Evolutionary conservation across 2,329 filamentous ascomycete species (phyloP).

Genomic region (Cryphonectria carpinicola): DNA sequence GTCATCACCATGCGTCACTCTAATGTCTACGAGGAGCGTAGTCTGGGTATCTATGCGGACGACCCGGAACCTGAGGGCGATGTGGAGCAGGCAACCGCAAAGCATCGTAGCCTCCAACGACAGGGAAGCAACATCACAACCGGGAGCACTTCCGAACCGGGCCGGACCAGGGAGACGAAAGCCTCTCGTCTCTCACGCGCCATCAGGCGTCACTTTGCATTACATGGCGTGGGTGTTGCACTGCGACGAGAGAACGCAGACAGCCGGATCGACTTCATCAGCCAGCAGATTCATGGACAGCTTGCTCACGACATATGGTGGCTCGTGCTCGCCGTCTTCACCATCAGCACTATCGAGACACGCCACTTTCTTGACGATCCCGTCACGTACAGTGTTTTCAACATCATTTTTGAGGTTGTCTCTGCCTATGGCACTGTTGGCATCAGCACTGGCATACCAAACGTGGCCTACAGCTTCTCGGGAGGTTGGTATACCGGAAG

Average conservation of each 20-base stretch:
- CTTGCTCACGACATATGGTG: constrained; percentile 69
- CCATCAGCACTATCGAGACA: constrained; percentile 63
- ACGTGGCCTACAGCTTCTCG: constrained; percentile 56
- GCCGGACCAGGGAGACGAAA: constrained; percentile 30
- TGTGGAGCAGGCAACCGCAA: constrained; percentile 11
- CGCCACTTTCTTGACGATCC: constrained; percentile 56
- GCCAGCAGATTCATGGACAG: constrained; percentile 61
- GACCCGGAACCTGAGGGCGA: constrained; percentile 30
- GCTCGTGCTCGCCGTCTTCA: constrained; percentile 62
- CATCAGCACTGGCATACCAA: constrained; percentile 57
- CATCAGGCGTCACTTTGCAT: constrained; percentile 45
- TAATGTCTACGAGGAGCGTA: constrained; percentile 73
- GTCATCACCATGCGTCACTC: constrained; percentile 68
- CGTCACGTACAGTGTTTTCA: constrained; percentile 60
- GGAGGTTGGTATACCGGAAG: constrained; percentile 57
- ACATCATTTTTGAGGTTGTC: constrained; percentile 60
- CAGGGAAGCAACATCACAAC: constrained; percentile 3
- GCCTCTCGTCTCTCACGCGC: constrained; percentile 39
- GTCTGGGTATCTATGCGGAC: constrained; percentile 61
- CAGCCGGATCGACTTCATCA: constrained; percentile 55
- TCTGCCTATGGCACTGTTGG: constrained; percentile 64
- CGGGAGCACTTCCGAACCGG: neutral
- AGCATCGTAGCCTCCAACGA: neutral
- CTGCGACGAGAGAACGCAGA: constrained; percentile 29
- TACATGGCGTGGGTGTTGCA: constrained; percentile 49